Conservation (phyloP, 2,329 filamentous ascomycete species). For the Beauveria scarabaeidicola region DNA sequence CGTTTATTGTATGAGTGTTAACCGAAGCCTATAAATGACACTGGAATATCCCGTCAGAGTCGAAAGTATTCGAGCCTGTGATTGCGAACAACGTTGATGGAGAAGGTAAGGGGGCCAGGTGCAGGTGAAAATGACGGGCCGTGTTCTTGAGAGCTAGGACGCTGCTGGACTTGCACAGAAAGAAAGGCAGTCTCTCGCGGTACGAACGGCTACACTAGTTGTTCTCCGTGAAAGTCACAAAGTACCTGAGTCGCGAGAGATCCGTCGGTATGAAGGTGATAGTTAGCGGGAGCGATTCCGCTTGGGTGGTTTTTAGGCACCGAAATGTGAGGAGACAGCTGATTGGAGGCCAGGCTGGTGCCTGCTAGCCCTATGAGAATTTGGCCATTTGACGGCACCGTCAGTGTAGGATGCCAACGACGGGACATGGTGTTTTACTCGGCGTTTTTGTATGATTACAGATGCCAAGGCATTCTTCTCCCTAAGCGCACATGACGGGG, state of each 20-base stretch:
- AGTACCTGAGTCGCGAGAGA: too few species aligned
- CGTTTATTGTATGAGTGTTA: background rate
- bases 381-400: conserved; percentile 21
- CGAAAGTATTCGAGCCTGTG: background rate
- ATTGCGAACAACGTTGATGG: background rate
- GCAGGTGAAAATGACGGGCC: too few species aligned
- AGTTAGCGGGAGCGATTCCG: too few species aligned
- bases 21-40: background rate
- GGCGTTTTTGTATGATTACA: too few species aligned
- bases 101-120: background rate
- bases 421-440: background rate
- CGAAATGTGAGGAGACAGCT: background rate
- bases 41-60: background rate
- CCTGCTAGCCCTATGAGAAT: background rate
- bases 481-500: background rate
- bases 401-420: conserved; percentile 13
- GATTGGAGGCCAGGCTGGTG: background rate
- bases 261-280: too few species aligned
- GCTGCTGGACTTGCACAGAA: background rate
- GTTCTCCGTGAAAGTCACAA: too few species aligned
- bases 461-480: background rate
- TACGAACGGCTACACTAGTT: background rate
- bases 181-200: background rate
- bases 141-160: too few species aligned
- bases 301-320: background rate